A percentile compares a stretch with the other conserved stretches of the same genome.
Conservation (phyloP, 2,329 filamentous ascomycete genomes). For the Aphanoascus verrucosus region DNA sequence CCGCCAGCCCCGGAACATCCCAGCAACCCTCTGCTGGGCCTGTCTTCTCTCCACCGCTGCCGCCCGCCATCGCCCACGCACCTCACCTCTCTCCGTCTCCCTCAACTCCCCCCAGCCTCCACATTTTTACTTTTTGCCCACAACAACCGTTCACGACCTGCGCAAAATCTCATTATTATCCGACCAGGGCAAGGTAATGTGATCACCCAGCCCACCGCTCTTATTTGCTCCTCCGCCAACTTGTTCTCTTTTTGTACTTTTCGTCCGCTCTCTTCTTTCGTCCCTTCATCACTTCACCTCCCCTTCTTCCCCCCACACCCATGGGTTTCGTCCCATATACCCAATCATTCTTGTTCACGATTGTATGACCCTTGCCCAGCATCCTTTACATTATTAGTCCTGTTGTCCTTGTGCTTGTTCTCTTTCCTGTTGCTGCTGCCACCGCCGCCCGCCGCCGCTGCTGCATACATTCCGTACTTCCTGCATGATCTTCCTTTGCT, state of each 20-base stretch:
- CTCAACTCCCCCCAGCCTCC: constrained; percentile 21
- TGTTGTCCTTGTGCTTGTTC: not conserved
- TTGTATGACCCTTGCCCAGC: constrained; percentile 23
- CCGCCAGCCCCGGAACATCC: not conserved
- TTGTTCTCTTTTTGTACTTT: constrained; percentile 1
- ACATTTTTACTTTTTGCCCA: constrained; percentile 17
- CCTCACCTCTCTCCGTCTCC: constrained; percentile 4
- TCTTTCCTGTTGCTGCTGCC: not conserved
- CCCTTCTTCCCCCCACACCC: constrained; percentile 13
- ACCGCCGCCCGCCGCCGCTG: not conserved
- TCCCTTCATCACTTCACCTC: constrained; percentile 17
- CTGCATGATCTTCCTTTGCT: constrained; percentile 4
- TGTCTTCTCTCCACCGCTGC: not conserved
- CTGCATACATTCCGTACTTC: constrained; percentile 17
- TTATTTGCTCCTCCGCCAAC: constrained; percentile 6
- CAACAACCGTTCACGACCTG: constrained; percentile 4
- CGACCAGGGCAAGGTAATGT: constrained; percentile 12
- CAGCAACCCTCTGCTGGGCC: not conserved
- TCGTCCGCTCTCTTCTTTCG: constrained; percentile 11
- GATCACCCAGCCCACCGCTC: constrained; percentile 14
- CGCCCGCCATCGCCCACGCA: not conserved
- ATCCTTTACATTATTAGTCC: constrained; percentile 2
- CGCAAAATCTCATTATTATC: constrained; percentile 18
- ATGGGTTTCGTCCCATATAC: constrained; percentile 10
- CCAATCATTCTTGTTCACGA: constrained; percentile 20